Percentiles rank a stretch among this genome's conserved stretches.
These are phyloP conservation scores for Chrysosporium keratinophilum DNA, from an alignment of 2,329 filamentous ascomycete species.

Conservation along the genomic window DNA sequence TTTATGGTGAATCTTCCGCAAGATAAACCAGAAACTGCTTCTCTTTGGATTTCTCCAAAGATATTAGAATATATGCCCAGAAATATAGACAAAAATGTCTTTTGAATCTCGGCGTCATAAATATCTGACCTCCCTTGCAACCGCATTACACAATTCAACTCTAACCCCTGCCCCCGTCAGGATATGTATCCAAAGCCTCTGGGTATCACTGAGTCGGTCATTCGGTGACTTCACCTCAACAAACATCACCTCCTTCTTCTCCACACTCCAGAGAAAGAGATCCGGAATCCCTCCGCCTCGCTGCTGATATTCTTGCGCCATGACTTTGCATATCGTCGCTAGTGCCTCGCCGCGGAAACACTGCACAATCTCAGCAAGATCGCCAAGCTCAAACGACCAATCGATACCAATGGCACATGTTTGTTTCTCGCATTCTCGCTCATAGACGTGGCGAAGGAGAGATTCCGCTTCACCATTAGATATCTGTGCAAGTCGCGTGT, in stretches of 20 bases:
- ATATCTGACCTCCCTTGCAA: constrained; percentile 45
- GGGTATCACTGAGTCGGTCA: constrained; percentile 89
- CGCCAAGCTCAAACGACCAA: constrained; percentile 73
- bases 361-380: constrained; percentile 65
- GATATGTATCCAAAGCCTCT: constrained; percentile 94
- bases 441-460: constrained; percentile 60
- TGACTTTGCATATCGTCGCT: constrained; percentile 77
- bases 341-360: constrained; percentile 75
- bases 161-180: constrained; percentile 71
- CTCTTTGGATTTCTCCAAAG: background rate
- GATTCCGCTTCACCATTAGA: constrained; percentile 64
- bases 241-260: constrained; percentile 59
- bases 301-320: constrained; percentile 88
- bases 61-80: background rate
- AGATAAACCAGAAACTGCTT: too few relatives aligned
- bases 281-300: constrained; percentile 84
- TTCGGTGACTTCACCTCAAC: constrained; percentile 74
- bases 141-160: constrained; percentile 67
- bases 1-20: too few relatives aligned
- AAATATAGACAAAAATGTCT: background rate
- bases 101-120: background rate
- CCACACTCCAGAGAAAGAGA: constrained; percentile 70
- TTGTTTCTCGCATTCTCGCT: constrained; percentile 54
- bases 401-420: constrained; percentile 87
- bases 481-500: constrained; percentile 74